Evolutionary conservation across 768 basidiomycete genomes (phyloP), one percentile per base, ranked within the genome.

Genomic region (Suillus lakei): DNA sequence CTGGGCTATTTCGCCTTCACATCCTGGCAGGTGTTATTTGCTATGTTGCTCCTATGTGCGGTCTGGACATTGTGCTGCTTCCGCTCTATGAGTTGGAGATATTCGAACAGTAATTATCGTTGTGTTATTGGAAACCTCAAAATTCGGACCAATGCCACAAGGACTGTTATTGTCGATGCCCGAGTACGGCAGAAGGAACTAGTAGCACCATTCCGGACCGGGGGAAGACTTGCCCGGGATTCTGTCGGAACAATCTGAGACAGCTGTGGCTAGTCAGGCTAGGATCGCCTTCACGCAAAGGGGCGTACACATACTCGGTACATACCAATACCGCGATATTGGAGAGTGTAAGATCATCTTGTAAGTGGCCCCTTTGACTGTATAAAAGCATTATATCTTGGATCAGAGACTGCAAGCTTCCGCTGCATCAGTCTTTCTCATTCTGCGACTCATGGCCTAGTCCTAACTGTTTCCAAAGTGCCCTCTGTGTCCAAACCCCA

Each of bases 401-500:
- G 34, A 21, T 36, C 15, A 56, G 55, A 56, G 32, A n/a, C 55
- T 56, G 36, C 55, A 56, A 54, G 30, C 18, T 54, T 54, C 53
- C 30, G 8, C 30, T 10, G 2, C 18, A 32, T 34, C 53, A n/a
- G 12, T 55, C 32, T 6, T 55, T 23, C 3, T 15, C 23, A 38
- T 23, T 10, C n/a, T 38, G 13, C 23, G 1, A 56, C 13, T 23
- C 55, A 56, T 56, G 55, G 8, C 55, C 55, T 56, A 38, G 13
- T 56, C 7, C 21, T n/a, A 23, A 56, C 7, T 1, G 8, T 56
- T 26, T 7, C 21, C 15, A 56, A 16, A 16, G 4, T 23, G 36
- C 15, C 15, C 7, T 26, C n/a, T 38, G 8, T 16, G 36, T 56
- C 55, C 15, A 6, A 26, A 26, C 23, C 36, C 23, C 7, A 38